Conservation (phyloP, 306 rosid species). For the Pyrus betulifolia region DNA sequence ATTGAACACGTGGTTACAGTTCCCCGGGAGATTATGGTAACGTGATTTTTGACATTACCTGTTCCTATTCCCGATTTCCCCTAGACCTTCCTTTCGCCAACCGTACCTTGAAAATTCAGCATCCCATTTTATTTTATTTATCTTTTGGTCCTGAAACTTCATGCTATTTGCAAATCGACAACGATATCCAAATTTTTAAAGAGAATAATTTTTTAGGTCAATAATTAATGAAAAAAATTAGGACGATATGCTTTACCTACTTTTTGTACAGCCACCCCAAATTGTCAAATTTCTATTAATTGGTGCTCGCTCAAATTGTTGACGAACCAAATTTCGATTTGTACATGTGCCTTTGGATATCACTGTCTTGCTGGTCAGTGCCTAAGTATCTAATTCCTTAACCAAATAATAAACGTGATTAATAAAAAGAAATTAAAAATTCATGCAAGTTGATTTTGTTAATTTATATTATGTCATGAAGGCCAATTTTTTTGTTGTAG, state of each 20-base stretch:
- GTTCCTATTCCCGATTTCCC: neutral
- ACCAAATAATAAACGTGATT: neutral
- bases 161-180: neutral
- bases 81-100: neutral
- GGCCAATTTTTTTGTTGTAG: too few species aligned
- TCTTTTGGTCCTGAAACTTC: neutral
- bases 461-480: too few species aligned
- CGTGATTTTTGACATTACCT: neutral
- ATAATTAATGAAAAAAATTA: neutral
- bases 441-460: too few species aligned
- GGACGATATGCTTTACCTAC: neutral
- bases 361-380: neutral
- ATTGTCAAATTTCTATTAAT: too few species aligned
- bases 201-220: neutral
- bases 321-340: too few species aligned
- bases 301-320: too few species aligned
- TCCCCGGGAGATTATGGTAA: neutral
- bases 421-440: too few species aligned
- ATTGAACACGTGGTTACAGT: neutral
- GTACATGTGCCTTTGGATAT: neutral
- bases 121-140: neutral
- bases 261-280: neutral
- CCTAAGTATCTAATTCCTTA: neutral
- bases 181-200: too few species aligned
- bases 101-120: neutral